These are phyloP conservation scores for Rhazya stricta DNA, from an alignment of 257 asterid species.

Conservation along the genomic window DNA sequence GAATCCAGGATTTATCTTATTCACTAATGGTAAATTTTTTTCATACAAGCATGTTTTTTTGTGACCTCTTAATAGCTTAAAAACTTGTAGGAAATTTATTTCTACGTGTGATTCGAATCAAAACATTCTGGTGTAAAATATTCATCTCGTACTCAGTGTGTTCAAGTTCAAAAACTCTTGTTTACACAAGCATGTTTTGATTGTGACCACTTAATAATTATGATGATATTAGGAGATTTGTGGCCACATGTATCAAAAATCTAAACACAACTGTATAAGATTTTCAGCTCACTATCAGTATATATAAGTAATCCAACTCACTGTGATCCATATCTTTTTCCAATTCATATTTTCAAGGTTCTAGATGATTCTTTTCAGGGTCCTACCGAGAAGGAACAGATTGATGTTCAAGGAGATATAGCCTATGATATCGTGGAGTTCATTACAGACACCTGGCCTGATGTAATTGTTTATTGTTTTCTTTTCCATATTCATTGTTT, in stretches of 20 bases:
- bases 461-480: constrained; percentile 47
- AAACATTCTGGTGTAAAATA: background rate
- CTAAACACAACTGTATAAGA: background rate
- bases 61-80: background rate
- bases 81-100: background rate
- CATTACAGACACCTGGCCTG: constrained; percentile 91
- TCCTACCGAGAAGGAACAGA: constrained; percentile 96
- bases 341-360: constrained; percentile 8
- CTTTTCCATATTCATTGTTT: background rate
- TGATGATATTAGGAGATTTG: background rate
- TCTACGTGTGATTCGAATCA: background rate
- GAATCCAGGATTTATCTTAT: background rate
- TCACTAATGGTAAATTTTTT: background rate
- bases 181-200: background rate
- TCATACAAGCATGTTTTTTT: background rate
- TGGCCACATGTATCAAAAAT: background rate
- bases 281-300: background rate
- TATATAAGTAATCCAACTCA: background rate
- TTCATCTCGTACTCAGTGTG: background rate
- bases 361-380: constrained; percentile 47
- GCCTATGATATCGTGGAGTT: constrained; percentile 91
- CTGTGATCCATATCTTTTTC: constrained; percentile 6
- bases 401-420: constrained; percentile 99
- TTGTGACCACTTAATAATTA: background rate
- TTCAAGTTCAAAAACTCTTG: background rate